Percentiles rank a stretch among this genome's conserved stretches.
Evolutionary conservation across 306 rosid genomes (phyloP).

Genomic region (Carpinus fangiana): DNA sequence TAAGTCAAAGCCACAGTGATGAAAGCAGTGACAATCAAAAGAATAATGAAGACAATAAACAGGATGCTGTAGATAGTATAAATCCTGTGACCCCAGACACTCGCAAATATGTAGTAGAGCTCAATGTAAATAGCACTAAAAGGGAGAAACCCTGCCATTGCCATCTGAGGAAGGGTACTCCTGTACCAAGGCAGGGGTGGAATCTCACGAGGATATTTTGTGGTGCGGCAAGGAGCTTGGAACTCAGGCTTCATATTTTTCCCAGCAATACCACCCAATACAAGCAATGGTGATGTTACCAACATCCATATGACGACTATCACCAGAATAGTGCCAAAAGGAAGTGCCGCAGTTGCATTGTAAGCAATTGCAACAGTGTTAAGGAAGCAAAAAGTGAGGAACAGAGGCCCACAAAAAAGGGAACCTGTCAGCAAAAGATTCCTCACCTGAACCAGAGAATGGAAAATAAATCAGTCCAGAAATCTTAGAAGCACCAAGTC

Average conservation of each 20-base stretch:
- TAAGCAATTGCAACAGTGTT: slow-evolving; percentile 96
- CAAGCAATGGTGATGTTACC: slow-evolving; percentile 93
- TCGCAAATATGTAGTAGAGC: slow-evolving; percentile 96
- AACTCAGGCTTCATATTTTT: slow-evolving; percentile 89
- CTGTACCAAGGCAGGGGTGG: slow-evolving; percentile 94
- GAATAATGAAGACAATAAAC: slow-evolving; percentile 89
- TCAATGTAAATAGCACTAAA: slow-evolving; percentile 98
- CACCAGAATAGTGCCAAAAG: slow-evolving; percentile 91
- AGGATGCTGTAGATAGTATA: slow-evolving; percentile 97
- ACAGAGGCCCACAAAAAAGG: slow-evolving; percentile 95
- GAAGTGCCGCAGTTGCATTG: slow-evolving; percentile 95
- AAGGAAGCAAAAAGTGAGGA: slow-evolving; percentile 92
- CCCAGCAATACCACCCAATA: slow-evolving; percentile 96
- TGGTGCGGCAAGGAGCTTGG: slow-evolving; percentile 93
- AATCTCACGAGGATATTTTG: slow-evolving; percentile 91
- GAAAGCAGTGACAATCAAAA: slow-evolving; percentile 94
- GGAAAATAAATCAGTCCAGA: slow-evolving; percentile 18
- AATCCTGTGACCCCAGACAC: slow-evolving; percentile 98
- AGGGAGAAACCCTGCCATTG: slow-evolving; percentile 98
- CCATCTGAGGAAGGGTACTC: slow-evolving; percentile 93
- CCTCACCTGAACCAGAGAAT: slow-evolving; percentile 72
- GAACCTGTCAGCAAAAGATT: slow-evolving; percentile 89
- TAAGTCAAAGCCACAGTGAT: slow-evolving; percentile 98
- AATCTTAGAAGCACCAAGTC: background rate
- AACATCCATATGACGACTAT: slow-evolving; percentile 92